Evolutionary conservation across 345 rosid species (phyloP), one percentile per base, ranked within the genome.

Genomic region (Citrus inodora): DNA sequence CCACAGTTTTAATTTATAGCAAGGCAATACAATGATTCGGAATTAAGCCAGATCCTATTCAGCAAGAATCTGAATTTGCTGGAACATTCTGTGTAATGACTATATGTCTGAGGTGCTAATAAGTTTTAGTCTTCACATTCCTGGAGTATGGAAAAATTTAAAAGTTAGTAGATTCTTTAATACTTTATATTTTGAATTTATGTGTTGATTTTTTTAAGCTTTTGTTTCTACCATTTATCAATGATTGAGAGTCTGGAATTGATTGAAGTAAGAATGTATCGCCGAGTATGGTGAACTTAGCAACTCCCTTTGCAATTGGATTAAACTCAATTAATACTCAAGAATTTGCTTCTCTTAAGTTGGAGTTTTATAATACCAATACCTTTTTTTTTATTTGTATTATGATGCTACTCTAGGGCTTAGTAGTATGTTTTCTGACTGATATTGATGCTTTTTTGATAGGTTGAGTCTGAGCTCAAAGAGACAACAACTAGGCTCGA

Each of bases 391-490:
- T 32, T 3, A 30, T 32, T 33, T 8, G 37, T 51, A 46, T 63
- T 58, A 32, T 55, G 6, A 2, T 58, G 53, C 4, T 33, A n/a
- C 32, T 73, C 3, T 35, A n/a, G 25, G 32, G 3, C 7, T 14
- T 35, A 21, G 24, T 35, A 51, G 19, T 9, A 4, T 33, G 0
- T 65, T 33, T 65, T 13, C 11, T 9, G 42, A 25, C 14, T 67
- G 33, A 61, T 7, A 4, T 28, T 13, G 21, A 69, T 58, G 24
- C 32, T 76, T 48, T 40, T n/a, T 71, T 7, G 35, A 6, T 33
- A 95, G 99, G 92, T 93, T 60, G 98, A 93, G 87, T 79, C 81
- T 35, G 93, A 91, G 88, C 93, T 95, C 77, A 86, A 79, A 73
- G 98, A 93, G 82, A 85, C 93, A 10, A 88, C 94, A 1, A 74